Evolutionary conservation across 163 green algal genomes (phyloP), one percentile per base, ranked within the genome.

Genomic region (Chlorella variabilis): DNA sequence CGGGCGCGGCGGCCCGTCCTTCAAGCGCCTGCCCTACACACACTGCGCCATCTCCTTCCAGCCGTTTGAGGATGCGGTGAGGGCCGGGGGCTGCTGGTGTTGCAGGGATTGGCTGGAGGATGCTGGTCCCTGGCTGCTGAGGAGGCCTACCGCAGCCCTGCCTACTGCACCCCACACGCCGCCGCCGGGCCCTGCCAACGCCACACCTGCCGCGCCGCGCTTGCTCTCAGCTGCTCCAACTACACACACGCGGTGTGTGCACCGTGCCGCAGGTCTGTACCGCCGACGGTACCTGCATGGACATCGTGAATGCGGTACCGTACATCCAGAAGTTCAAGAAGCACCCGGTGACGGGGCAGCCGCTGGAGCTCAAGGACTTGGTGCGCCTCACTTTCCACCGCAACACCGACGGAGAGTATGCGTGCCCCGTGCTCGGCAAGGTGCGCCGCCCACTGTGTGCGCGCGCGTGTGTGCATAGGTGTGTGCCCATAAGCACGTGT

Each of bases 41-140:
- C 98, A 96, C 89, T 99, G 97, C 84, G 96, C 93, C 71, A 94
- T 99, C 36, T 91, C 92, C 5, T 98, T 99, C 86, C 93, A 93
- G 15, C 95, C 95, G 9, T 99, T 98, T 81, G 93, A 99, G 78
- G 97, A 98, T 73, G 88, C 97, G 34, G 96, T 96, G 75, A 21
- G 75, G 4, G 34, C 18, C 36, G 25, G 17, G 56, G 20, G 56
- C 18, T 65, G 56, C 56, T 31, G 56, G 7, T 31, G n/a, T n/a
- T 31, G 56, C 56, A 73, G 13, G 20, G 4, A n/a, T n/a, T n/a
- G n/a, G n/a, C n/a, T n/a, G n/a, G n/a, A n/a, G n/a, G n/a, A n/a
- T n/a, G n/a, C n/a, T n/a, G n/a, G n/a, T n/a, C n/a, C n/a, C n/a
- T n/a, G n/a, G n/a, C n/a, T n/a, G n/a, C n/a, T n/a, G n/a, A n/a